Evolutionary conservation across 441 rosid genomes (phyloP).

Genomic region (Manihot esculenta): DNA sequence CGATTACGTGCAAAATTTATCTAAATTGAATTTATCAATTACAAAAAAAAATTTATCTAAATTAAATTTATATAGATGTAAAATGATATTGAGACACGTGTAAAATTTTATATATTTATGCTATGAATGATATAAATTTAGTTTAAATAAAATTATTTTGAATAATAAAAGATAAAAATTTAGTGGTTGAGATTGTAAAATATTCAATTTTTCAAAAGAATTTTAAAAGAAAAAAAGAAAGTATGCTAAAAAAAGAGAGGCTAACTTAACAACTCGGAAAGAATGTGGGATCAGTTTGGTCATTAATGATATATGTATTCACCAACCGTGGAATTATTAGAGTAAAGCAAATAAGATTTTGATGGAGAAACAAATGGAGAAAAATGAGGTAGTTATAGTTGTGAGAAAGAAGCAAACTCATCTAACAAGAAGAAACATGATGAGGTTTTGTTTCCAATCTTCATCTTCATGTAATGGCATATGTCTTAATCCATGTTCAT

Average conservation of each 20-base stretch:
- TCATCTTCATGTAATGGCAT: neutral
- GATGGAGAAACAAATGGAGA: conserved; percentile 15
- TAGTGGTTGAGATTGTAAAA: no score
- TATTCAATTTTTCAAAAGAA: no score
- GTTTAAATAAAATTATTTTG: no score
- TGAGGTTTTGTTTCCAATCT: neutral
- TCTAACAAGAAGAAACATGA: conserved; percentile 27
- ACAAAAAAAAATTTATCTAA: no score
- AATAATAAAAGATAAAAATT: no score
- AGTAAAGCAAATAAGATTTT: conserved; percentile 10
- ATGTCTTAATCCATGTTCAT: conserved; percentile 28
- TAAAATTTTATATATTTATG: no score
- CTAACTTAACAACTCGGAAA: conserved; percentile 37
- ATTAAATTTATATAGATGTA: no score
- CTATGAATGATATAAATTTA: no score
- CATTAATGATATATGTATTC: conserved; percentile 8
- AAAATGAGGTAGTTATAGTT: conserved; percentile 39
- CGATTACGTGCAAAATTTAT: no score
- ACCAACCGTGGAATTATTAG: conserved; percentile 31
- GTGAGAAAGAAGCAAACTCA: conserved; percentile 47
- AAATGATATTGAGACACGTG: no score
- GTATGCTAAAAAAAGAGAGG: neutral
- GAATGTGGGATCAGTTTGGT: neutral
- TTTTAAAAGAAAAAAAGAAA: neutral
- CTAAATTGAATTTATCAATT: no score